These are phyloP conservation scores for Arabidopsis suecica DNA, from an alignment of 345 rosid species.

Conservation along the genomic window DNA sequence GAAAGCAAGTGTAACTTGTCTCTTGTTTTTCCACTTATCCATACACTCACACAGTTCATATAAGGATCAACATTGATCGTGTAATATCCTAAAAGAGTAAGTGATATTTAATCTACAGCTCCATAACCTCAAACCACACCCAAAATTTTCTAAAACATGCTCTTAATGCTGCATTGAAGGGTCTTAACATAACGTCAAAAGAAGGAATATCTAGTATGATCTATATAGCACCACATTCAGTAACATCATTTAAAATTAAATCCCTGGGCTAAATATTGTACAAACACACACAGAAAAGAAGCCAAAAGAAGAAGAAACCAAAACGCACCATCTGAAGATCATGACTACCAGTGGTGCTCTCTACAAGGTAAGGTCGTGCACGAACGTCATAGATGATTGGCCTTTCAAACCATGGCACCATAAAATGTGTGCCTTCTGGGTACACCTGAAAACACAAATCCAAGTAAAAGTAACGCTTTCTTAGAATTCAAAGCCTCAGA, in stretches of 20 bases:
- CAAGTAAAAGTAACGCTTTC: not conserved
- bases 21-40: not conserved
- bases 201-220: not conserved
- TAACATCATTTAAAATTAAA: not conserved
- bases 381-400: slow-evolving; percentile 92
- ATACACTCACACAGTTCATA: slow-evolving; percentile 3
- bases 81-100: slow-evolving; percentile 5
- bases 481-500: not conserved
- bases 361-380: slow-evolving; percentile 87
- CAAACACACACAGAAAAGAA: slow-evolving; percentile 3
- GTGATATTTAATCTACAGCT: not conserved
- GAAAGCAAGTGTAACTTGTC: not conserved
- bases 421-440: slow-evolving; percentile 93
- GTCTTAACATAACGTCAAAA: not conserved
- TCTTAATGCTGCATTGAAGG: slow-evolving; percentile 14
- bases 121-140: slow-evolving; percentile 16
- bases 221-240: slow-evolving; percentile 10
- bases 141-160: not conserved
- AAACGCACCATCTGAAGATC: slow-evolving; percentile 89
- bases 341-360: slow-evolving; percentile 94
- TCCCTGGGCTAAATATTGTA: not conserved
- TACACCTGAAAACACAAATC: slow-evolving; percentile 62
- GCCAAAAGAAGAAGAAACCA: slow-evolving; percentile 6
- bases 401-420: slow-evolving; percentile 93
- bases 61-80: not conserved